A percentile compares a stretch with the other conserved stretches of the same genome.
Evolutionary conservation across 345 rosid species (phyloP).

Genomic region (Gossypium rotundifolium): DNA sequence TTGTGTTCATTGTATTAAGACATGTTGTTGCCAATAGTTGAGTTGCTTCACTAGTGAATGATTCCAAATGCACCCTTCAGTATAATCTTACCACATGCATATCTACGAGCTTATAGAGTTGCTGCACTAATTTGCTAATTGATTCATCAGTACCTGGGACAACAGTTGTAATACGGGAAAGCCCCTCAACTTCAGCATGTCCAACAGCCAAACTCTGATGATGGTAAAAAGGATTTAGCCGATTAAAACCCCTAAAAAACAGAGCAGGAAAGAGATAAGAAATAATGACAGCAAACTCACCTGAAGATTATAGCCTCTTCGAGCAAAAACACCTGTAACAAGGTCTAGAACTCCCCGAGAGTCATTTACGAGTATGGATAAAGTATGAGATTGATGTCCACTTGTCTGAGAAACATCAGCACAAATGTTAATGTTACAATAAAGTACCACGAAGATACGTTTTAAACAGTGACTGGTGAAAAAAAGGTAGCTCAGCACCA

Average conservation of each 20-base stretch:
- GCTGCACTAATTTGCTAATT: constrained; percentile 56
- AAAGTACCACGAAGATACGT: neutral
- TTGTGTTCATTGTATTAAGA: too few species aligned
- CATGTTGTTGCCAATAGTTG: too few species aligned
- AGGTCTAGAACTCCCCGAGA: constrained; percentile 60
- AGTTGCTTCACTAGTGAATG: neutral
- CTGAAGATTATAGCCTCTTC: constrained; percentile 77
- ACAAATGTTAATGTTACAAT: neutral
- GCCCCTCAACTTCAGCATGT: constrained; percentile 54
- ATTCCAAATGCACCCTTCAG: constrained; percentile 16
- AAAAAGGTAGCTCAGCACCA: constrained; percentile 12
- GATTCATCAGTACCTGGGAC: constrained; percentile 67
- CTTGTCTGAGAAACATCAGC: constrained; percentile 36
- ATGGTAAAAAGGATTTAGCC: constrained; percentile 11
- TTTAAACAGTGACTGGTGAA: constrained; percentile 14
- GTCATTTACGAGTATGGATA: constrained; percentile 60
- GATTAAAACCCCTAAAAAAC: neutral
- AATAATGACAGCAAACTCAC: constrained; percentile 15
- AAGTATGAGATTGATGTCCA: constrained; percentile 58
- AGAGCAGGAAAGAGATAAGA: constrained; percentile 2
- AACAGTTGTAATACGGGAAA: constrained; percentile 61
- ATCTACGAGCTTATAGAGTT: constrained; percentile 49
- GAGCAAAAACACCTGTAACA: constrained; percentile 65
- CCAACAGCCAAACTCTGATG: constrained; percentile 68
- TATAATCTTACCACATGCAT: constrained; percentile 52